These are phyloP conservation scores for Butyriboletus appendiculatus DNA, from an alignment of 1,284 basidiomycete genomes.

Conservation along the genomic window DNA sequence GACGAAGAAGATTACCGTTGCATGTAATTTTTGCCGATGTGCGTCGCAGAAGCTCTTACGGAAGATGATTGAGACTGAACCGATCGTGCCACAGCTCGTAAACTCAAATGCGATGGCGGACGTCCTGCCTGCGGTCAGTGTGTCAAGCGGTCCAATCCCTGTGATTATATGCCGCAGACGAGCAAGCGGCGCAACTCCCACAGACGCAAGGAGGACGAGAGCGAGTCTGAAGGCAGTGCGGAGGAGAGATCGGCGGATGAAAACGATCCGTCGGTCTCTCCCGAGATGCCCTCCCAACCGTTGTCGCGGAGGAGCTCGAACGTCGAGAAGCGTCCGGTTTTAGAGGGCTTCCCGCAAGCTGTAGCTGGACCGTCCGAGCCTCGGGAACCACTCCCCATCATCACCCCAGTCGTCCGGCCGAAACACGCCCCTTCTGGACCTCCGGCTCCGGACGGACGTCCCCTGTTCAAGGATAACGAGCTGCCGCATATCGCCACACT, in stretches of 20 bases:
- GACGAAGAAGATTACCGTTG: constrained; percentile 79
- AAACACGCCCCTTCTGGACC: constrained; percentile 30
- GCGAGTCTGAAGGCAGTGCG: constrained; percentile 62
- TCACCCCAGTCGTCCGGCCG: constrained; percentile 30
- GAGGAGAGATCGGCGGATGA: constrained; percentile 58
- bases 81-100: constrained; percentile 56
- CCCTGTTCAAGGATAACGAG: constrained; percentile 58
- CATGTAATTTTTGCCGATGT: constrained; percentile 87
- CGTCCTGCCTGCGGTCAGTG: constrained; percentile 79
- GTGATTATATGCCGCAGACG: constrained; percentile 76
- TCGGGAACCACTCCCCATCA: constrained; percentile 29
- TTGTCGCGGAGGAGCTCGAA: constrained; percentile 62
- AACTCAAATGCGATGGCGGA: constrained; percentile 82
- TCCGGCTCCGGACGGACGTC: constrained; percentile 36
- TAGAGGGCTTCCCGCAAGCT: constrained; percentile 33
- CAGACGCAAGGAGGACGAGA: constrained; percentile 59
- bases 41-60: constrained; percentile 35
- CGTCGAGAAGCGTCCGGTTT: constrained; percentile 47
- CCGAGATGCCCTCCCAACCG: constrained; percentile 57
- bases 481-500: constrained; percentile 71
- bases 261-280: constrained; percentile 65
- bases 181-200: constrained; percentile 64
- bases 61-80: constrained; percentile 22
- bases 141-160: constrained; percentile 68
- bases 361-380: constrained; percentile 38